phyloP scores from a whole-genome alignment of 2,329 filamentous ascomycete genomes.

The Colletotrichum liriopes region DNA sequence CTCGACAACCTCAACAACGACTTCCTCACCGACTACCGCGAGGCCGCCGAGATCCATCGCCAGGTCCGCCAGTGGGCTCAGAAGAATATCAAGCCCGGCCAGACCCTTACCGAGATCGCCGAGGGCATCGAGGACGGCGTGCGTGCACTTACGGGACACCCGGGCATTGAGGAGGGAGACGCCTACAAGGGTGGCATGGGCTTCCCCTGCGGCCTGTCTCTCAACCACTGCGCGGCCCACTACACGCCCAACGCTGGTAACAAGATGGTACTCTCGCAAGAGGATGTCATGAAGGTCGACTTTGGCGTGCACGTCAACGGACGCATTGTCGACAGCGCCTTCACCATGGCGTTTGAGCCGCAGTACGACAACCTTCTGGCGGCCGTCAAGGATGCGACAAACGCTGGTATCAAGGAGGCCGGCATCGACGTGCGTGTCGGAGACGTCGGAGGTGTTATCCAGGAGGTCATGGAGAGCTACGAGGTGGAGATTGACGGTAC shows the following conservation, averaged over 20 bases:
- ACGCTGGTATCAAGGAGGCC: conserved; percentile 83
- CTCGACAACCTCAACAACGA: conserved; percentile 76
- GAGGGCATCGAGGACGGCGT: conserved; percentile 89
- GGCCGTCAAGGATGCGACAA: conserved; percentile 83
- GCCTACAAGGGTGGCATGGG: conserved; percentile 86
- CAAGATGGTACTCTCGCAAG: conserved; percentile 79
- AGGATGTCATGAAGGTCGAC: conserved; percentile 88
- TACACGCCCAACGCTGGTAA: conserved; percentile 92
- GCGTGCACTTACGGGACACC: conserved; percentile 82
- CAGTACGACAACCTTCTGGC: conserved; percentile 83
- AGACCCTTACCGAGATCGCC: conserved; percentile 85
- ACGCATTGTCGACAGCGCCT: conserved; percentile 85
- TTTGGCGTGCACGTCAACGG: conserved; percentile 88
- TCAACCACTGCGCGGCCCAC: conserved; percentile 90
- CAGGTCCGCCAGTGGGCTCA: conserved; percentile 89
- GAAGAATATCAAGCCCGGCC: conserved; percentile 85
- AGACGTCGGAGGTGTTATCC: conserved; percentile 79
- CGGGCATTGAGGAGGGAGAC: conserved; percentile 84
- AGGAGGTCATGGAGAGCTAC: conserved; percentile 85
- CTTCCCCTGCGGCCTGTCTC: conserved; percentile 87
- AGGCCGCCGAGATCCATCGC: conserved; percentile 87
- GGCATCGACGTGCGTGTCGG: conserved; percentile 85
- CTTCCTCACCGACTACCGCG: conserved; percentile 85
- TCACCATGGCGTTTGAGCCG: conserved; percentile 83
- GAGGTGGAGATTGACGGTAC: conserved; percentile 80